Evolutionary conservation across 2,329 filamentous ascomycete species (phyloP).

Genomic region (Pyricularia pennisetigena): DNA sequence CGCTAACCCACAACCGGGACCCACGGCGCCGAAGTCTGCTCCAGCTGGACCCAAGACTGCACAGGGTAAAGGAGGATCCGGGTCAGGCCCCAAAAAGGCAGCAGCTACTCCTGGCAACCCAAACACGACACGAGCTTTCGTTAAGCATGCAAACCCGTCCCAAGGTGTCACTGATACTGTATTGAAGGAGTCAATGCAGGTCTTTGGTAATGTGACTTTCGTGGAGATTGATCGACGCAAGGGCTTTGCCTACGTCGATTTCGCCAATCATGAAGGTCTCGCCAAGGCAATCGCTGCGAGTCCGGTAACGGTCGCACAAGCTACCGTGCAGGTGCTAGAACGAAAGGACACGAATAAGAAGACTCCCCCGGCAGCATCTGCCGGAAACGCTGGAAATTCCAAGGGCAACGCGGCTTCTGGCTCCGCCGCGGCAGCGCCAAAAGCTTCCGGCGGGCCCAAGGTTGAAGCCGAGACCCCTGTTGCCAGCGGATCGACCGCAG

Average conservation of each 20-base stretch:
- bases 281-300: conserved; percentile 74
- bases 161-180: conserved; percentile 83
- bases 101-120: conserved; percentile 16
- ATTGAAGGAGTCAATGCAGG: conserved; percentile 63
- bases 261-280: conserved; percentile 61
- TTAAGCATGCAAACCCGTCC: conserved; percentile 78
- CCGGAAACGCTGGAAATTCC: background rate
- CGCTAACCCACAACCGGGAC: background rate
- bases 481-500: background rate
- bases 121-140: conserved; percentile 57
- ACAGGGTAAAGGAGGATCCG: conserved; percentile 7
- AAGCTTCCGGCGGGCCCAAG: background rate
- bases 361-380: conserved; percentile 5
- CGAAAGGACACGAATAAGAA: conserved; percentile 50
- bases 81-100: conserved; percentile 7
- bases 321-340: conserved; percentile 79
- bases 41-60: conserved; percentile 16
- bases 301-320: conserved; percentile 73
- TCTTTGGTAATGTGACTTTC: conserved; percentile 64
- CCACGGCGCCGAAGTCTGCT: conserved; percentile 13
- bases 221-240: conserved; percentile 94
- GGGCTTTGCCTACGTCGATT: conserved; percentile 89
- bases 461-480: background rate
- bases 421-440: background rate
- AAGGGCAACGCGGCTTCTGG: conserved; percentile 2